These are phyloP conservation scores for Atalantia buxifolia DNA, from an alignment of 345 rosid species.

Conservation along the genomic window DNA sequence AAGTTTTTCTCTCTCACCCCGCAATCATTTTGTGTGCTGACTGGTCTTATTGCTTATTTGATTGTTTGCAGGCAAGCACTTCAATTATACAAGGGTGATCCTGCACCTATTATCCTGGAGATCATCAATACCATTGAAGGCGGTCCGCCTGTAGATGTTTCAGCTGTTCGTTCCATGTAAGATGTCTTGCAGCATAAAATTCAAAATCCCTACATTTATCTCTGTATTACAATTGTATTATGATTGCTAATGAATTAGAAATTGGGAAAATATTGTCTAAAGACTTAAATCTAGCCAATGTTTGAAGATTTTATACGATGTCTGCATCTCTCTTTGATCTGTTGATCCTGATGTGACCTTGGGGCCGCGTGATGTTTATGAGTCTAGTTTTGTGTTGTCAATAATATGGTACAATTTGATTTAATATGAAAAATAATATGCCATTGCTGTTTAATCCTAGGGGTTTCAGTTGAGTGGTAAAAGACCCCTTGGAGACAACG, in stretches of 20 bases:
- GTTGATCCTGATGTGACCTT: neutral
- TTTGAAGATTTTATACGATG: neutral
- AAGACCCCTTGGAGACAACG: neutral
- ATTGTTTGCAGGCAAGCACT: slow-evolving; percentile 82
- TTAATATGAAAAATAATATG: neutral
- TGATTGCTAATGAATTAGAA: slow-evolving; percentile 4
- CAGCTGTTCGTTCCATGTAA: slow-evolving; percentile 90
- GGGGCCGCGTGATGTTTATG: neutral
- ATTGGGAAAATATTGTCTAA: neutral
- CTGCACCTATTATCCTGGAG: slow-evolving; percentile 65
- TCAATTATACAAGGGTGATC: slow-evolving; percentile 74
- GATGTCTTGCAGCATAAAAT: slow-evolving; percentile 20
- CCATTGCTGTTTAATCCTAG: neutral
- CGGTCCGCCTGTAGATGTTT: slow-evolving; percentile 91
- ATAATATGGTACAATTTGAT: neutral
- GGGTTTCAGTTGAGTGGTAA: neutral
- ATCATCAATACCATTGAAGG: slow-evolving; percentile 94
- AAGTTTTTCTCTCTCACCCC: neutral
- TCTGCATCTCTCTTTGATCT: neutral
- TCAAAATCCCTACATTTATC: neutral
- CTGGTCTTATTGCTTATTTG: slow-evolving; percentile 13
- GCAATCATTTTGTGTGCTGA: neutral
- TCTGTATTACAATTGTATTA: neutral
- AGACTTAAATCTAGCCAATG: neutral
- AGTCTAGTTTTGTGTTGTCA: too few species aligned